A percentile compares a stretch with the other conserved stretches of the same genome.
Evolutionary conservation across 1,284 basidiomycete genomes (phyloP).

Genomic region (Ganoderma sp.): DNA sequence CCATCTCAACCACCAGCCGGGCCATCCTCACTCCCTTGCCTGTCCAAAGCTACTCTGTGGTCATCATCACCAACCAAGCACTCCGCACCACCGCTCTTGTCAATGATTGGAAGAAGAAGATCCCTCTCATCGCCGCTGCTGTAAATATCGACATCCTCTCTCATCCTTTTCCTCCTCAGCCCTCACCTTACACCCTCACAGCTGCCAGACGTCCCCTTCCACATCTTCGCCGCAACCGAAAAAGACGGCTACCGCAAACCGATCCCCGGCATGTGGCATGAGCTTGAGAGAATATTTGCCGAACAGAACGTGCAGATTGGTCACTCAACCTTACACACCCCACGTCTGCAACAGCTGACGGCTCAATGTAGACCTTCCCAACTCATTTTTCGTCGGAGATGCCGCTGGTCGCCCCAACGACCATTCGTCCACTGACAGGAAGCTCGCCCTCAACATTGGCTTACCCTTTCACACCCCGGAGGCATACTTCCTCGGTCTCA

Average conservation of each 20-base stretch:
- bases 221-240: conserved; percentile 77
- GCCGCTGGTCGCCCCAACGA: conserved; percentile 83
- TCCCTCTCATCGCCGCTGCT: conserved; percentile 68
- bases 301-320: conserved; percentile 70
- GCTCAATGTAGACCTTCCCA: conserved; percentile 58
- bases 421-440: conserved; percentile 82
- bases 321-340: conserved; percentile 40
- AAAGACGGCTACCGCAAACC: conserved; percentile 88
- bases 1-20: too few relatives aligned
- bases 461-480: conserved; percentile 77
- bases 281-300: conserved; percentile 66
- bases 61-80: conserved; percentile 84
- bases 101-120: conserved; percentile 77
- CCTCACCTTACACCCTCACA: conserved; percentile 39
- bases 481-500: conserved; percentile 78
- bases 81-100: conserved; percentile 53
- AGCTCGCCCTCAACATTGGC: conserved; percentile 82
- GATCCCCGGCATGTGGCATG: conserved; percentile 86
- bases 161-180: background rate
- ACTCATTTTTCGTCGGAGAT: conserved; percentile 87
- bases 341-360: conserved; percentile 3
- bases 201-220: conserved; percentile 80
- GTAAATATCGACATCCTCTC: conserved; percentile 53
- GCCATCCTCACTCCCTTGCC: background rate
- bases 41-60: conserved; percentile 66